phyloP scores from a whole-genome alignment of 2,329 filamentous ascomycete genomes.

The Nakataea oryzae region DNA sequence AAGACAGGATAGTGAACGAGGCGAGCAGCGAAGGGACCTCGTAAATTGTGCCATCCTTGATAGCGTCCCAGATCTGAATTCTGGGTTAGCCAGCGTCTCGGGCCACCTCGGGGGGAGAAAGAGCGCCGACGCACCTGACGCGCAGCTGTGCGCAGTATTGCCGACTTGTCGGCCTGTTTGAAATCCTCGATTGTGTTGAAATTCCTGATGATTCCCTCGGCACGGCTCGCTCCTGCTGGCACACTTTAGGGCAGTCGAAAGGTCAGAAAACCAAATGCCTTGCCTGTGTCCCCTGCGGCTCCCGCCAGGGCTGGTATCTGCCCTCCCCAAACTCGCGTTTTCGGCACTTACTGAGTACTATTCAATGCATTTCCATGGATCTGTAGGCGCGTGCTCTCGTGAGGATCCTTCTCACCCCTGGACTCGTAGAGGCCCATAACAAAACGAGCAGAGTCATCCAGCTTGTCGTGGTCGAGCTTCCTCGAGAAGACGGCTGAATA shows the following conservation, averaged over 20 bases:
- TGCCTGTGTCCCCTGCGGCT: background rate
- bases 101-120: background rate
- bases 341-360: slow-evolving; percentile 59
- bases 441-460: slow-evolving; percentile 83
- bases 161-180: slow-evolving; percentile 67
- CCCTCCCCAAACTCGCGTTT: background rate
- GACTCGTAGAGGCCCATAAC: slow-evolving; percentile 86
- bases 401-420: slow-evolving; percentile 57
- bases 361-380: slow-evolving; percentile 80
- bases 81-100: background rate
- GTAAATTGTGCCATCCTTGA: slow-evolving; percentile 92
- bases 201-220: slow-evolving; percentile 90
- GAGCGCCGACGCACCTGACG: slow-evolving; percentile 50
- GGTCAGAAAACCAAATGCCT: background rate
- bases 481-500: slow-evolving; percentile 84
- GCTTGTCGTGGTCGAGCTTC: slow-evolving; percentile 95
- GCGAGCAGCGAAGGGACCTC: slow-evolving; percentile 85
- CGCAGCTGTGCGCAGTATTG: slow-evolving; percentile 68
- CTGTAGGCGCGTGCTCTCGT: slow-evolving; percentile 79
- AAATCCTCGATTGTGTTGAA: slow-evolving; percentile 95
- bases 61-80: slow-evolving; percentile 88
- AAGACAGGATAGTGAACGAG: slow-evolving; percentile 82
- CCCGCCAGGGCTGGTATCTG: background rate
- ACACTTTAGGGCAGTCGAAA: slow-evolving; percentile 33
- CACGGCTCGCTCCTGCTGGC: slow-evolving; percentile 63